Base-by-base conservation (phyloP, 345 rosid genomes). In the Atalantia buxifolia region DNA sequence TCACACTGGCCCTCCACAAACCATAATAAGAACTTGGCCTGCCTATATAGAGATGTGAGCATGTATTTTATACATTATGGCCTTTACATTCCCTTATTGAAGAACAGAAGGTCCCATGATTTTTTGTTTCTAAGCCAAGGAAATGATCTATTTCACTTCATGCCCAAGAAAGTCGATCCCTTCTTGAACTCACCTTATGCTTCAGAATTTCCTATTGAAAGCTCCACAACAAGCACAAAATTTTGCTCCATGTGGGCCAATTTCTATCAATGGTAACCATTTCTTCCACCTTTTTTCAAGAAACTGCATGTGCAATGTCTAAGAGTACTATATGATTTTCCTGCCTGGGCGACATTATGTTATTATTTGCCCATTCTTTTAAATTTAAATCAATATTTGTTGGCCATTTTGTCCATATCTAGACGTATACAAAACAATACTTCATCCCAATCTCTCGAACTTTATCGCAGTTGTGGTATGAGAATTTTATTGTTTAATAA, bases 81-180 rank as follows among this genome's bases (percentile, higher is more conserved):
- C 74, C 84, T 78, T 78, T 72, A 1, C 45, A 30, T 65, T 76
- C 33, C 61, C 76, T 75, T 62, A 57, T 38, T 33, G 28, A 40
- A 64, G 64, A 76, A 27, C 60, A 80, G 36, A 63, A 65, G 80
- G 80, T 65, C 83, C 83, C 83, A 71, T 78, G 72, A 53, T 33
- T 22, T 53, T 16, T 76, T 75, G 78, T 66, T 76, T 66, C 9
- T n/a, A 76, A 22, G 70, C 78, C 78, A 28, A 48, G 50, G 42
- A 62, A 27, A 24, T 27, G 35, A 16, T 66, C 45, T 45, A 2
- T 73, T 73, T 73, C 67, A 16, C 10, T 74, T 61, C 40, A 24
- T 74, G 69, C 56, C 16, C 36, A 61, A 28, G 69, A 28, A 40
- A 40, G 25, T 27, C 62, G 68, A 60, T 36, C 30, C 21, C 30